phyloP scores from a whole-genome alignment of 2,329 filamentous ascomycete species.

The Arthrobotrys musiformis region DNA sequence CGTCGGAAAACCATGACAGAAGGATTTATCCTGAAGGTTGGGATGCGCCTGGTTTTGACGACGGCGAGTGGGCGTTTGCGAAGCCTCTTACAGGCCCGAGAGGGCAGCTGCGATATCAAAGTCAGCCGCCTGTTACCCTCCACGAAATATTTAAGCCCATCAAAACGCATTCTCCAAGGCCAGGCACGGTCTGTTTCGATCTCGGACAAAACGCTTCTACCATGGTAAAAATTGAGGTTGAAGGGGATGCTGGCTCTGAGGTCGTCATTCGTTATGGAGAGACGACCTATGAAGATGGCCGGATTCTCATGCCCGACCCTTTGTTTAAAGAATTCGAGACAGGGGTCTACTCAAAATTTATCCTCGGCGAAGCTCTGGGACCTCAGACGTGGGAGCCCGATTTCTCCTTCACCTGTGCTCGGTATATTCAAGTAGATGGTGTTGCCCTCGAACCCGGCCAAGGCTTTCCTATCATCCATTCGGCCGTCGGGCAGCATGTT shows the following conservation, averaged over 20 bases:
- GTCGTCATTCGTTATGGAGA: constrained; percentile 61
- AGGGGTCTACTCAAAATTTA: constrained; percentile 63
- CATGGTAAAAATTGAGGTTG: constrained; percentile 60
- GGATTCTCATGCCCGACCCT: constrained; percentile 64
- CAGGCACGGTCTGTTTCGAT: constrained; percentile 60
- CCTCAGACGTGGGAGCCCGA: constrained; percentile 63
- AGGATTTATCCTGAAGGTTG: constrained; percentile 62
- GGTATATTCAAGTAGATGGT: constrained; percentile 64
- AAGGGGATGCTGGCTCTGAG: constrained; percentile 60
- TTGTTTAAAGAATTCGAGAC: constrained; percentile 62
- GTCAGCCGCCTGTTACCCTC: constrained; percentile 63
- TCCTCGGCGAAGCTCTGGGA: constrained; percentile 60
- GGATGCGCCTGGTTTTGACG: constrained; percentile 60
- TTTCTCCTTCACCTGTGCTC: constrained; percentile 64
- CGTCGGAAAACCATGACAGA: constrained; percentile 63
- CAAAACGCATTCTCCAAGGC: constrained; percentile 56
- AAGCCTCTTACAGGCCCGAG: constrained; percentile 63
- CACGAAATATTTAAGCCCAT: constrained; percentile 62
- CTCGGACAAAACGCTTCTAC: constrained; percentile 62
- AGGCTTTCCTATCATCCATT: constrained; percentile 61
- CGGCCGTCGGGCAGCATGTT: constrained; percentile 62
- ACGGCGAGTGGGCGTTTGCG: constrained; percentile 60
- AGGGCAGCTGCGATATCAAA: constrained; percentile 63
- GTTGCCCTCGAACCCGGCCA: constrained; percentile 59
- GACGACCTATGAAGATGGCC: constrained; percentile 60